Evolutionary conservation across 2,329 filamentous ascomycete genomes (phyloP), one percentile per base, ranked within the genome.

Genomic region (Capronia americana): DNA sequence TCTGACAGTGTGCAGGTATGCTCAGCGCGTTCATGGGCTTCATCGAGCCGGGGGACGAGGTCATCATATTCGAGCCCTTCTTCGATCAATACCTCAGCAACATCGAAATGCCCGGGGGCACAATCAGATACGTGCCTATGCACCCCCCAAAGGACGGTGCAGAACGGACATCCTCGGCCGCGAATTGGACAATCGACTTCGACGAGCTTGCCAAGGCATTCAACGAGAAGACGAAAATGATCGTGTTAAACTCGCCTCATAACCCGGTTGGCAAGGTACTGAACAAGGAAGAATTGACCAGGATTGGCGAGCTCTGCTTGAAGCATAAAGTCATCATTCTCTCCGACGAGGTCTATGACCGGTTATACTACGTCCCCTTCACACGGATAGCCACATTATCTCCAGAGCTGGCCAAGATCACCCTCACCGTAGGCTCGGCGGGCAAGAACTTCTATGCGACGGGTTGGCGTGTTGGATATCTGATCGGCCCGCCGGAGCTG

Each of bases 81-180:
- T 99, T 98, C 77, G 95, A 99, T 80, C 95, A 99, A 88, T 96
- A 98, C 78, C 96, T 99, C 72, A 93, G 90, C 83, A 99, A 99
- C 80, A 98, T 99, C 70, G 92, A 97, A 79, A 98, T 99, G 93
- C 89, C 95, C 0, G 95, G 95, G 59, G 95, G 95, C 72, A 96
- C 90, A 77, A 92, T 98, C 70, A 90, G 94, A 73, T 98, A 97
- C 76, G 94, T 98, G 26, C 93, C 95, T n/a, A 84, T 99, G 77
- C 91, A 95, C 69, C 94, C 95, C 30, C 95, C 95, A 10, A 85
- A 86, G 70, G 88, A 92, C 54, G 95, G 95, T 58, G 90, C 88
- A 4, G 87, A 84, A 46, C 87, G 89, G 79, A 96, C 92, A 0
- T 92, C 92, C 0, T 93, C 92, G 4, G 93, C 95, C 0, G 88